A percentile compares a stretch with the other conserved stretches of the same genome.
Conservation (phyloP, 257 asterid species). For the Lycium ferocissimum region DNA sequence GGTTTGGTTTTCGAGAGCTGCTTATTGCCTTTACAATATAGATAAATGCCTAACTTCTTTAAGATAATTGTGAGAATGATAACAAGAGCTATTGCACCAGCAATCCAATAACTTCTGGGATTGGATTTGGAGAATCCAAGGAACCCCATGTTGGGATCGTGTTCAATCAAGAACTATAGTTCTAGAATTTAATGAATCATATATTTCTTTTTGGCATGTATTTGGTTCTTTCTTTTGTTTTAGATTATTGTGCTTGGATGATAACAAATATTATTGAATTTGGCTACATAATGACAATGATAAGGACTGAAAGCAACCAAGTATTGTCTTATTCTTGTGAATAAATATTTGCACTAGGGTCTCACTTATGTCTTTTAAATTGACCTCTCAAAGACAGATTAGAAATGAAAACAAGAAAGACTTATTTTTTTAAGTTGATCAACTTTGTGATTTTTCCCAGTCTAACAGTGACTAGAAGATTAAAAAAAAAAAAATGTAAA, state of each 20-base stretch:
- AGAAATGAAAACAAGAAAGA: neutral
- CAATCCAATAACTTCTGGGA: slow-evolving; percentile 53
- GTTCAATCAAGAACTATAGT: slow-evolving; percentile 2
- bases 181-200: slow-evolving; percentile 27
- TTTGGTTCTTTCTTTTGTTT: slow-evolving; percentile 37
- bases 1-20: slow-evolving; percentile 28
- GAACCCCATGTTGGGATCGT: slow-evolving; percentile 54
- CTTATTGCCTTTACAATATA: slow-evolving; percentile 30
- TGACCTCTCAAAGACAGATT: neutral
- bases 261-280: slow-evolving; percentile 50
- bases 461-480: neutral
- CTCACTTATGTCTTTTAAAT: slow-evolving; percentile 48
- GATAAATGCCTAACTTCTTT: slow-evolving; percentile 47
- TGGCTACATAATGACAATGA: slow-evolving; percentile 41
- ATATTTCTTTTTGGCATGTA: neutral
- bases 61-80: slow-evolving; percentile 55
- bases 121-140: slow-evolving; percentile 65
- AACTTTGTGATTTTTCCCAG: neutral
- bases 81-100: slow-evolving; percentile 56
- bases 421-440: neutral
- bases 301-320: slow-evolving; percentile 22
- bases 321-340: slow-evolving; percentile 41
- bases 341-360: slow-evolving; percentile 44
- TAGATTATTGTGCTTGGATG: slow-evolving; percentile 27
- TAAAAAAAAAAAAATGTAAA: neutral